phyloP scores from a whole-genome alignment of 768 basidiomycete genomes.

The Glaciozyma martinii region DNA sequence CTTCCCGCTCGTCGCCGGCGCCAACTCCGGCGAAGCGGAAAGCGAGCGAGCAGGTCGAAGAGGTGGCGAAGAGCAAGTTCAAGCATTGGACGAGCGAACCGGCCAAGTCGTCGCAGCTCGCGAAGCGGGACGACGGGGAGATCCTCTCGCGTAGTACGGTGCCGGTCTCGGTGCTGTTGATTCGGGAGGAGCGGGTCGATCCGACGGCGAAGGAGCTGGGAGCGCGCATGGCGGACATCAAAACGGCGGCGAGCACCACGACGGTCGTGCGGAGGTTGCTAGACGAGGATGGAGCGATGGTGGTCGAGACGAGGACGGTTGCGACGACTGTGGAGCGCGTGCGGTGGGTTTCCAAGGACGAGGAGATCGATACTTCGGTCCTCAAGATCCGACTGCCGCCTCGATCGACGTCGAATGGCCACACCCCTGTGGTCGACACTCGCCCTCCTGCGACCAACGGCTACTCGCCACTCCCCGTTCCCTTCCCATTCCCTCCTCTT shows the following conservation, averaged over 20 bases:
- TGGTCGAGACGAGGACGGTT: slow-evolving; percentile 22
- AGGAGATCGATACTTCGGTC: too few species aligned
- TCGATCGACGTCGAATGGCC: too few species aligned
- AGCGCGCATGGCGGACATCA: slow-evolving; percentile 4
- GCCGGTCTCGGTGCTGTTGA: neutral
- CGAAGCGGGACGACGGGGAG: neutral
- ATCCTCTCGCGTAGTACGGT: neutral
- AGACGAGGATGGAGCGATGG: slow-evolving; percentile 11
- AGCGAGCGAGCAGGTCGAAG: neutral
- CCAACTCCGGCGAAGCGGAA: slow-evolving; percentile 12
- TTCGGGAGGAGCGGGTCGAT: slow-evolving; percentile 14
- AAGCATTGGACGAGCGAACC: neutral
- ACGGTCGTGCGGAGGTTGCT: slow-evolving; percentile 2
- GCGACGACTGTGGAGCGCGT: slow-evolving; percentile 23
- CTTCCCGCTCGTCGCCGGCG: neutral
- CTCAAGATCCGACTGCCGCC: too few species aligned
- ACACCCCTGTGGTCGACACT: too few species aligned
- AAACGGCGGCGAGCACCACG: slow-evolving; percentile 9
- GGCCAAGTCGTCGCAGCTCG: neutral
- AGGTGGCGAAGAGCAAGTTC: slow-evolving; percentile 5
- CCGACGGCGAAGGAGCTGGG: slow-evolving; percentile 2
- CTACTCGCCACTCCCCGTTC: too few species aligned
- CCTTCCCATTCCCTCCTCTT: too few species aligned
- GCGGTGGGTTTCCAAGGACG: neutral
- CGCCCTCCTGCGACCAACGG: too few species aligned